Percentiles rank a stretch among this genome's conserved stretches.
phyloP scores from a whole-genome alignment of 495 filamentous ascomycete genomes.

The Penicillium pancosmium region DNA sequence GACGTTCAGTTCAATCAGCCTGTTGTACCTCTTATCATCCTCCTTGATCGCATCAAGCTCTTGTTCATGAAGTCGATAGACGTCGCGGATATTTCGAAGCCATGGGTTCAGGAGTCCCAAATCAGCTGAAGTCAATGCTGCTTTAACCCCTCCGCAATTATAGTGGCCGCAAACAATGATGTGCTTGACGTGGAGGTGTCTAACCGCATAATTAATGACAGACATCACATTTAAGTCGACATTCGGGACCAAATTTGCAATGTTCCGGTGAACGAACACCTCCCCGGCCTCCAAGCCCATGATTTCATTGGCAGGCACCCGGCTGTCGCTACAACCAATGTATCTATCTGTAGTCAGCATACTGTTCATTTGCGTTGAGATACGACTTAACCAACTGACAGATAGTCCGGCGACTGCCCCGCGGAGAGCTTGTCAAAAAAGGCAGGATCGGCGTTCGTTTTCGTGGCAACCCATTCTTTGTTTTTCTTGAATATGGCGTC shows the following conservation, averaged over 20 bases:
- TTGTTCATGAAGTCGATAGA: conserved; percentile 54
- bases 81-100: conserved; percentile 67
- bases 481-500: conserved; percentile 50
- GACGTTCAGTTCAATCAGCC: conserved; percentile 70
- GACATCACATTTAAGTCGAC: conserved; percentile 71
- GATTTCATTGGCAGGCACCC: conserved; percentile 81
- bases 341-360: conserved; percentile 39
- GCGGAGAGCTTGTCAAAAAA: conserved; percentile 68
- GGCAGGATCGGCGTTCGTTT: conserved; percentile 60
- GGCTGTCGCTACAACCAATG: conserved; percentile 83
- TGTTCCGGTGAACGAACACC: conserved; percentile 90
- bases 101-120: conserved; percentile 78
- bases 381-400: conserved; percentile 52
- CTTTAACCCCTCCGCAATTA: conserved; percentile 74
- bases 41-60: conserved; percentile 53
- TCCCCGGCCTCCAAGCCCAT: conserved; percentile 80
- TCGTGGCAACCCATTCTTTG: conserved; percentile 66
- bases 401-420: conserved; percentile 71
- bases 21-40: conserved; percentile 45
- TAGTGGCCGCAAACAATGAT: conserved; percentile 85
- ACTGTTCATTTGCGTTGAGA: background rate
- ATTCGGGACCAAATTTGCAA: conserved; percentile 79
- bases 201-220: conserved; percentile 81
- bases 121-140: conserved; percentile 61
- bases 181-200: conserved; percentile 72